Evolutionary conservation across 192 early-diverging fungal species (phyloP).

Genomic region (Glomus cerebriforme): DNA sequence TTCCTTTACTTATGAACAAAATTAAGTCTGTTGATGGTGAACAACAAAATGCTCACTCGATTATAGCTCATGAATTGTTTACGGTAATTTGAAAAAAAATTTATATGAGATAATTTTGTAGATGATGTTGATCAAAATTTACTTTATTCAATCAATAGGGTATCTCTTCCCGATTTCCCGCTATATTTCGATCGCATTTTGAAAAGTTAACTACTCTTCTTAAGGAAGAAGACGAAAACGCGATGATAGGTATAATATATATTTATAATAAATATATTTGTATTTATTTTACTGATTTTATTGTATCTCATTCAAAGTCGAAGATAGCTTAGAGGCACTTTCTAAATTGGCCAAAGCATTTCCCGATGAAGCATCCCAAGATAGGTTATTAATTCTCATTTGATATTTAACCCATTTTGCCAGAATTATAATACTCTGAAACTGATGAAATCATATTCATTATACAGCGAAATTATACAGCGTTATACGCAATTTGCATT

Average conservation of each 20-base stretch:
- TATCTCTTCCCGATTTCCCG: constrained; percentile 58
- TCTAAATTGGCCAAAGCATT: constrained; percentile 72
- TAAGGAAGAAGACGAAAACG: constrained; percentile 38
- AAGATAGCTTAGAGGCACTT: constrained; percentile 64
- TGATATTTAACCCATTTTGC: not conserved
- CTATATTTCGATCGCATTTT: constrained; percentile 58
- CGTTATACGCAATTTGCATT: constrained; percentile 52
- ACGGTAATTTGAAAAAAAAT: constrained; percentile 40
- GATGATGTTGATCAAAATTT: not conserved
- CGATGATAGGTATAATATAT: constrained; percentile 39
- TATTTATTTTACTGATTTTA: not conserved
- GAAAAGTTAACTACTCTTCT: constrained; percentile 49
- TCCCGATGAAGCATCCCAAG: constrained; percentile 41
- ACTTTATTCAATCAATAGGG: constrained; percentile 33
- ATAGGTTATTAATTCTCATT: constrained; percentile 26
- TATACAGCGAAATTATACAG: constrained; percentile 38
- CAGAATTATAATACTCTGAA: not conserved
- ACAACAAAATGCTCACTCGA: constrained; percentile 26
- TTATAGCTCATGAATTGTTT: constrained; percentile 54
- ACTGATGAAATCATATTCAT: not conserved
- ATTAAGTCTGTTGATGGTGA: constrained; percentile 28
- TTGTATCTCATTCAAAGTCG: constrained; percentile 30
- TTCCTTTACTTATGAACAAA: constrained; percentile 62
- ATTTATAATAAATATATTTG: not conserved
- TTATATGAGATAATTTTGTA: not conserved